Evolutionary conservation across 73 alveolate species (phyloP).

Genomic region (Uronychia setigera): DNA sequence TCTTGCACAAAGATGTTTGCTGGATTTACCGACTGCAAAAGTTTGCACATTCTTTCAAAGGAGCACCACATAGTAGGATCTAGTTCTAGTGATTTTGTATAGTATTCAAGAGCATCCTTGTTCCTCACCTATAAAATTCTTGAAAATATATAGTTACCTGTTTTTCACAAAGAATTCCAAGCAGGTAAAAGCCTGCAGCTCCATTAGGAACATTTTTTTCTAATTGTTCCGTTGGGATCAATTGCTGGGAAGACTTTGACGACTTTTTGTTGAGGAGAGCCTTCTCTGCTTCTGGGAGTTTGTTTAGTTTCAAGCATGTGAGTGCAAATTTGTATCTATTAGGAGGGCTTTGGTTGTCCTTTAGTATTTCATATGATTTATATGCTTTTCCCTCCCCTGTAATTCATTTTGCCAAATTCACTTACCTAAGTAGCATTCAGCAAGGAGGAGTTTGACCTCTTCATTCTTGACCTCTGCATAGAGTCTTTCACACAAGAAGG

Average conservation of each 20-base stretch:
- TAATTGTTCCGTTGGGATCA: constrained; percentile 40
- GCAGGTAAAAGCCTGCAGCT: constrained; percentile 87
- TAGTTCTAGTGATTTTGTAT: constrained; percentile 76
- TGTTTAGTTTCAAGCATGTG: constrained; percentile 83
- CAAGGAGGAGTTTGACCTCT: constrained; percentile 86
- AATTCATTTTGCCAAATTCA: constrained; percentile 2
- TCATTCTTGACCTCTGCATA: constrained; percentile 78
- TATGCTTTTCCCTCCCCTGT: constrained; percentile 84
- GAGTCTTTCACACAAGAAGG: constrained; percentile 70
- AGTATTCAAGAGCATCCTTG: constrained; percentile 87
- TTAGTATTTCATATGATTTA: constrained; percentile 92
- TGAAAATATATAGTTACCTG: background rate
- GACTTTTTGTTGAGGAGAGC: constrained; percentile 74
- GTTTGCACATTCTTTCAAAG: constrained; percentile 86
- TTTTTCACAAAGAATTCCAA: constrained; percentile 86
- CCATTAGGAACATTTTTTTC: constrained; percentile 92
- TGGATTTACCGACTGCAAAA: constrained; percentile 29
- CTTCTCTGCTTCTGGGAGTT: constrained; percentile 89
- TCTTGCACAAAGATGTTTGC: constrained; percentile 1
- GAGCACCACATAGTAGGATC: constrained; percentile 98
- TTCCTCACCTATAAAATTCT: constrained; percentile 49
- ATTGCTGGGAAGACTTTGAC: constrained; percentile 14
- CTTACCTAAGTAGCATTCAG: constrained; percentile 87
- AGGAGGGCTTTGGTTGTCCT: constrained; percentile 76
- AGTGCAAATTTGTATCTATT: constrained; percentile 91